Base-by-base conservation (phyloP, 2,329 filamentous ascomycete genomes). In the Diaporthe velutina region DNA sequence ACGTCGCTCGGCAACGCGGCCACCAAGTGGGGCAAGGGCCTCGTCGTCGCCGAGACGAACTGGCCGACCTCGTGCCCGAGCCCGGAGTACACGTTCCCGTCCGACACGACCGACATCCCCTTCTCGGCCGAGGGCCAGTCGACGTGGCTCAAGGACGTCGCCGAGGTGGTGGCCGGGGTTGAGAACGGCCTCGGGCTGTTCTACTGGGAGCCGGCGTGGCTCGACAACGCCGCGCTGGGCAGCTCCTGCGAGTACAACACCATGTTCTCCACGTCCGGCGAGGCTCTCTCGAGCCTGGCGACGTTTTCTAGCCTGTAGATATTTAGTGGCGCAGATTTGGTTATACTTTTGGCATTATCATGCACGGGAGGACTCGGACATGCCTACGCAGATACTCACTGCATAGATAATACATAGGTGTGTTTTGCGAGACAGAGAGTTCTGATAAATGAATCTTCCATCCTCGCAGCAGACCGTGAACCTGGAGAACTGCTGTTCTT, bases 171-270 rank as follows among this genome's bases (percentile, higher is more conserved):
- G 0, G 83, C 85, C 1, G 86, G 83, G 1, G 88, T 91, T 0
- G 84, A 82, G 0, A 86, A 87, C 1, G 91, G 91, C 0, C 82
- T 85, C 45, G 93, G 93, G 0, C 55, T 95, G 17, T 94, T 93
- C 76, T 95, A 94, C 78, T 95, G 93, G 93, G 93, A 95, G 81
- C 92, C 92, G 0, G 91, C 90, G 1, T 95, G 92, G 92, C 85
- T 94, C 76, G 85, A 91, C 67, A 94, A 94, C 81, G 88, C 89
- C 17, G 88, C 82, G 0, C 82, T 94, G 71, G 92, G 93, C 2
- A 93, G 91, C 25, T 92, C 90, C 55, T 94, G 92, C 79, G 84
- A 85, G 25, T 90, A 90, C 78, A 93, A 92, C 81, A 70, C 54
- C 52, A 73, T 76, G 75, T 76, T 76, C 66, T 67, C 73, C 13